Percentiles rank a stretch among this genome's conserved stretches.
These are phyloP conservation scores for Scheffersomyces segobiensis DNA, from an alignment of 1,139 yeast genomes.

Conservation along the genomic window DNA sequence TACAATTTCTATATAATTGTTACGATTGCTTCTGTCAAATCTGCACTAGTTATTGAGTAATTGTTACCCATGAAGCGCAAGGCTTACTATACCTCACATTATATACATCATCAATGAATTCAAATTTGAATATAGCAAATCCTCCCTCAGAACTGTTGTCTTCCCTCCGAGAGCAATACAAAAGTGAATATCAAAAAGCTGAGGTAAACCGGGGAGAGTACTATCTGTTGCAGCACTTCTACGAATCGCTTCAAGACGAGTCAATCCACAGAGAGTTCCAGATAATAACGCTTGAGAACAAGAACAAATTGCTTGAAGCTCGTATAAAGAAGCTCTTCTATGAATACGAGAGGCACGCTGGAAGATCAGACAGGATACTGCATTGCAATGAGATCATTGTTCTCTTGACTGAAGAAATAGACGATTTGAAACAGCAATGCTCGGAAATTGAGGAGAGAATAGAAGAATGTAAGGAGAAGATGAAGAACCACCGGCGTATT, in stretches of 20 bases:
- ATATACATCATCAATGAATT: not conserved
- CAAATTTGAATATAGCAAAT: not conserved
- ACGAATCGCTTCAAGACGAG: slow-evolving; percentile 8
- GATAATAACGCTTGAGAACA: slow-evolving; percentile 12
- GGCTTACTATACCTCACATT: not conserved
- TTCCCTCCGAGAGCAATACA: not conserved
- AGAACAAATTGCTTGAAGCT: slow-evolving; percentile 11
- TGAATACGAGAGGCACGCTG: slow-evolving; percentile 4
- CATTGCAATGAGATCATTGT: not conserved
- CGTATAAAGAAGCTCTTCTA: slow-evolving; percentile 8
- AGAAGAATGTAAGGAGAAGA: not conserved
- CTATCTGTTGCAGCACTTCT: slow-evolving; percentile 3
- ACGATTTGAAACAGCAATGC: not conserved
- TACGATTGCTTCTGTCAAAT: not conserved
- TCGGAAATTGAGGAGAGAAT: not conserved
- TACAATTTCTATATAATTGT: not conserved
- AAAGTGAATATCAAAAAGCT: not conserved
- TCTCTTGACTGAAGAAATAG: not conserved
- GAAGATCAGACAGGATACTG: not conserved
- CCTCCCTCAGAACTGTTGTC: not conserved
- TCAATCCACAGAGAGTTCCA: slow-evolving; percentile 17
- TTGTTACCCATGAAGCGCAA: no score
- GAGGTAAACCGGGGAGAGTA: slow-evolving; percentile 9
- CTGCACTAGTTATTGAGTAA: no score
- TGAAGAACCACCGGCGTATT: not conserved